Conservation (phyloP, 2,329 filamentous ascomycete species). For the Aspergillus latus region DNA sequence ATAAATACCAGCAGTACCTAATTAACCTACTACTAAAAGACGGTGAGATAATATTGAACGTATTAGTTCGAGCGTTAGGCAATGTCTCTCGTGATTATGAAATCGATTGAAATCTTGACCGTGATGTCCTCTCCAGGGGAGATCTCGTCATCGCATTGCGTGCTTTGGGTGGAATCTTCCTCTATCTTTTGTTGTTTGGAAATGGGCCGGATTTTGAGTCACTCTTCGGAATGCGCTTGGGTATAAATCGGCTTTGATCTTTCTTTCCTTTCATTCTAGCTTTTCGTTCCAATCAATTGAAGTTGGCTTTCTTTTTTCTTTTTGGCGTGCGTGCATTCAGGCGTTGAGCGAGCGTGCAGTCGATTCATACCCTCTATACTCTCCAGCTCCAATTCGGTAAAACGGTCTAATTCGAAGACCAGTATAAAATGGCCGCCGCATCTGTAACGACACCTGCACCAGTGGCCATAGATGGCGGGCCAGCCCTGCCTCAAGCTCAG, state of each 20-base stretch:
- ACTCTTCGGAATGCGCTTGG: slow-evolving; percentile 1
- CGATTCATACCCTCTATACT: background rate
- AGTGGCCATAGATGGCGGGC: background rate
- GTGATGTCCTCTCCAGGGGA: slow-evolving; percentile 5
- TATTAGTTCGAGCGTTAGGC: background rate
- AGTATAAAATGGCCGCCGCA: slow-evolving; percentile 11
- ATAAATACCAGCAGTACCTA: background rate
- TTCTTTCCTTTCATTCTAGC: background rate
- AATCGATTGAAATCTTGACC: background rate
- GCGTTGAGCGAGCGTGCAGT: slow-evolving; percentile 2
- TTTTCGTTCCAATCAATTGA: too few species aligned
- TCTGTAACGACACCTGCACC: background rate
- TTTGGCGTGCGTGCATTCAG: background rate
- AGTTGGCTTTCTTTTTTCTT: background rate
- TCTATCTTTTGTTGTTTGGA: background rate
- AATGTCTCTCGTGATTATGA: background rate
- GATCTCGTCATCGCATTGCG: slow-evolving; percentile 22
- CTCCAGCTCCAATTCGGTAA: background rate
- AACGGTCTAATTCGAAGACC: background rate
- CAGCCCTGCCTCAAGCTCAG: background rate
- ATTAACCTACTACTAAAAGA: background rate
- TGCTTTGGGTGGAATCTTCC: slow-evolving; percentile 19
- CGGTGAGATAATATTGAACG: background rate
- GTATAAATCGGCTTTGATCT: background rate
- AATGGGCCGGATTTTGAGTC: background rate